A percentile compares a stretch with the other conserved stretches of the same genome.
phyloP scores from a whole-genome alignment of 345 rosid species.

The Atalantia buxifolia region DNA sequence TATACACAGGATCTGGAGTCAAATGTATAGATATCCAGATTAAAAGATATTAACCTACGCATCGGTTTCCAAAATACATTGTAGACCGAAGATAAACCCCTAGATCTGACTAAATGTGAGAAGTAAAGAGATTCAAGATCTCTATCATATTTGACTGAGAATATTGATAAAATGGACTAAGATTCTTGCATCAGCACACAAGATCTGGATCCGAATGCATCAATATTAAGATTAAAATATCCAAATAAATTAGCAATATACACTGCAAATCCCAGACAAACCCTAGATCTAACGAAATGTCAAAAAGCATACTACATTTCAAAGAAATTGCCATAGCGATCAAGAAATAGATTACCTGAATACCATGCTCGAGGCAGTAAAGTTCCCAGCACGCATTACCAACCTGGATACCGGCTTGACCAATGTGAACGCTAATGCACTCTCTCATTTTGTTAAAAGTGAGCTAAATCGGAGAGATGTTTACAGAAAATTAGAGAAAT shows the following conservation, averaged over 20 bases:
- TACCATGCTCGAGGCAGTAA: slow-evolving; percentile 38
- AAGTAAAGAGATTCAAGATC: neutral
- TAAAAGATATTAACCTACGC: neutral
- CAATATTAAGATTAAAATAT: neutral
- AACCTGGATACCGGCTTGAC: slow-evolving; percentile 39
- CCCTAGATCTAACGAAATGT: neutral
- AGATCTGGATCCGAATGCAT: neutral
- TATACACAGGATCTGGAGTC: neutral
- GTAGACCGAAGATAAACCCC: too few species aligned
- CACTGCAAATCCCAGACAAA: neutral
- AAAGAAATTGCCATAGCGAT: neutral
- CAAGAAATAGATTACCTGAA: slow-evolving; percentile 20
- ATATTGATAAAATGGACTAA: neutral
- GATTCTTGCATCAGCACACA: neutral
- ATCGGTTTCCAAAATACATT: too few species aligned
- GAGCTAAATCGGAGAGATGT: neutral
- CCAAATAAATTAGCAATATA: neutral
- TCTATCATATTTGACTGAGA: too few species aligned
- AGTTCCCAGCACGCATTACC: slow-evolving; percentile 39
- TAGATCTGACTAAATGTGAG: too few species aligned
- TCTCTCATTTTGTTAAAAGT: slow-evolving; percentile 24
- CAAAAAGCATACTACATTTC: neutral
- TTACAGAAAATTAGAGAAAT: neutral
- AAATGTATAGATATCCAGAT: too few species aligned
- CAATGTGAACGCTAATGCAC: slow-evolving; percentile 37